These are phyloP conservation scores for Xylariales sp. DNA, from an alignment of 2,329 filamentous ascomycete species.

Conservation along the genomic window DNA sequence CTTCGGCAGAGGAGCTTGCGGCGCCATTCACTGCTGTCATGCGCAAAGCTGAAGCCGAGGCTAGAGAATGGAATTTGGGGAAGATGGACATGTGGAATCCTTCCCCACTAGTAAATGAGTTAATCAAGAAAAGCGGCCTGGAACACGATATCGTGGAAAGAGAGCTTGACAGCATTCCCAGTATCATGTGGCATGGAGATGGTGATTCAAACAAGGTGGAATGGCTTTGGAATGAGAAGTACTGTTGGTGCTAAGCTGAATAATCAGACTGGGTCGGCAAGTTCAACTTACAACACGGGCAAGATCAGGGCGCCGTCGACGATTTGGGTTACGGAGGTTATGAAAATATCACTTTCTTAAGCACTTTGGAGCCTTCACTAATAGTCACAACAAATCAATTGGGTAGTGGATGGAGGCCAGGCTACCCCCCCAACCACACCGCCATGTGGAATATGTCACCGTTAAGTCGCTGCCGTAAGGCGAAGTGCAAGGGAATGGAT, in stretches of 20 bases:
- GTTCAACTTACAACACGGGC: no score
- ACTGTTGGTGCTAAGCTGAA: conserved; percentile 63
- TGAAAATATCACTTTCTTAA: no score
- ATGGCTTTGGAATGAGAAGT: conserved; percentile 76
- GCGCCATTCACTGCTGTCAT: conserved; percentile 60
- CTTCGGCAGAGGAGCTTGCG: conserved; percentile 37
- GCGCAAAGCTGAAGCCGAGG: conserved; percentile 63
- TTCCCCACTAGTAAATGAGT: conserved; percentile 40
- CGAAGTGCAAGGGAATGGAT: no score
- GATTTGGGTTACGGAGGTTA: no score
- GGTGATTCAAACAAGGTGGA: conserved; percentile 50
- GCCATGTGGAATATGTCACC: no score
- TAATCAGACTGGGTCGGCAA: no score
- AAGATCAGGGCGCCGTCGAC: no score
- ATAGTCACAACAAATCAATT: no score
- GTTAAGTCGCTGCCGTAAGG: no score
- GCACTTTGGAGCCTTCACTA: no score
- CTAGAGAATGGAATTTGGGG: conserved; percentile 64
- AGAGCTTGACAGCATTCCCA: conserved; percentile 64
- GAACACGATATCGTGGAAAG: conserved; percentile 48
- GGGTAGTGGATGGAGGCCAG: no score
- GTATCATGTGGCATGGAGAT: conserved; percentile 66
- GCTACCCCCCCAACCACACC: no score
- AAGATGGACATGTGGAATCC: conserved; percentile 85
- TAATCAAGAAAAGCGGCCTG: conserved; percentile 46